Base-by-base conservation (phyloP, 2,329 filamentous ascomycete species). In the Talaromyces albobiverticillius region DNA sequence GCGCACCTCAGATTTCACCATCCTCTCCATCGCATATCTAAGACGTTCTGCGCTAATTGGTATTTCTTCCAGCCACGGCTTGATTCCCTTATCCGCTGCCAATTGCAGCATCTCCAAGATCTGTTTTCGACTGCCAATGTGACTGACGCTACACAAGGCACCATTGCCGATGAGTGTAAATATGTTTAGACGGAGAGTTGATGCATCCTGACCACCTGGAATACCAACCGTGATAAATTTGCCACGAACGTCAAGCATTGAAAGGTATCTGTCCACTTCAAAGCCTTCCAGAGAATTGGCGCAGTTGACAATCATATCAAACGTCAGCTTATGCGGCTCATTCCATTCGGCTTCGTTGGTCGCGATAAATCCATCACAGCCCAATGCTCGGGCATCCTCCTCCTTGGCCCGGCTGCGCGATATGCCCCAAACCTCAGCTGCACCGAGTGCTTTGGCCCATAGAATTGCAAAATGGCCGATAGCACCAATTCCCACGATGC, bases 401-500 rank as follows among this genome's bases (percentile, higher is more conserved):
- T 69, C 73, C 71, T 84, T 84, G 46, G 66, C 67, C 4, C 62
- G 60, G 20, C 71, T 77, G n/a, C 81, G 75, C 5, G 79, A 82
- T 59, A 84, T 82, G 4, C 76, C 81, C 26, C 81, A 76, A 4
- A 84, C 76, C 38, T 82, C 80, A 46, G 89, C 84, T 10, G 85
- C 85, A 4, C 86, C 86, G 3, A 93, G 75, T 1, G 88, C 88
- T 64, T 82, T 85, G 0, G 88, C 85, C 67, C 82, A 57, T 5
- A 57, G 40, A 38, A 57, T 53, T n/a, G 14, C 54, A 46, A 57
- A 53, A 23, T 57, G 54, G 3, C 54, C 54, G 0, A 91, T 73
- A 1, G 88, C 88, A 18, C 89, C 88, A 13, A 92, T 75, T 18
- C 88, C 88, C 22, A 90, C 78, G 48, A 93, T 83, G 0, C 84